These are phyloP conservation scores for Cladosporium sp. DNA, from an alignment of 2,329 filamentous ascomycete genomes.

Conservation along the genomic window DNA sequence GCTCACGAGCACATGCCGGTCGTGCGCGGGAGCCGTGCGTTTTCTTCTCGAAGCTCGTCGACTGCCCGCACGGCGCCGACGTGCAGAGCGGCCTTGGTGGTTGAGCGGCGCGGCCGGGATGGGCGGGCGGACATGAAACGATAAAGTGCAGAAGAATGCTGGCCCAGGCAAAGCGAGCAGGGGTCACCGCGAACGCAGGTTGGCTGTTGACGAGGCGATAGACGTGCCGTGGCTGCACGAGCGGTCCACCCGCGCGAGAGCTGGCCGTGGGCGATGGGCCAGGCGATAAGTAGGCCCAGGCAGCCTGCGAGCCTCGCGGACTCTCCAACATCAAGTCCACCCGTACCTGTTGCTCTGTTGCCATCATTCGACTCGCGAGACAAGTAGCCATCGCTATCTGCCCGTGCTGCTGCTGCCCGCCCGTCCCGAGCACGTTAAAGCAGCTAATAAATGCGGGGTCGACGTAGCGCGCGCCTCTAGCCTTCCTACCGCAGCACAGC, in stretches of 20 bases:
- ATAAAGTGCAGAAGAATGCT: constrained; percentile 2
- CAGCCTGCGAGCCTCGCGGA: background rate
- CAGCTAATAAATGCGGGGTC: too few species aligned
- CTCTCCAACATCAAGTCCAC: too few species aligned
- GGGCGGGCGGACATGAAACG: constrained; percentile 1
- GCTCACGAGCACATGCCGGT: too few species aligned
- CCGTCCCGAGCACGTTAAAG: too few species aligned
- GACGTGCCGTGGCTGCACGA: too few species aligned
- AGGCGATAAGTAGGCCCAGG: background rate
- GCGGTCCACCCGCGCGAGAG: too few species aligned
- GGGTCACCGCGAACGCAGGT: background rate
- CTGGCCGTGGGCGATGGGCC: background rate
- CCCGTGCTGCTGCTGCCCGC: background rate
- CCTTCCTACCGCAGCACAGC: background rate
- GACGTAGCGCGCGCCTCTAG: background rate
- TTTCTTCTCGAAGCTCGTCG: too few species aligned
- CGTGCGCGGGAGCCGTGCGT: too few species aligned
- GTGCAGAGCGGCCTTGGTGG: too few species aligned
- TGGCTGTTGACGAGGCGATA: constrained; percentile 5
- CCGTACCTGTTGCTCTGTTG: too few species aligned
- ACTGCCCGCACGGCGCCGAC: too few species aligned
- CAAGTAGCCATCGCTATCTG: background rate
- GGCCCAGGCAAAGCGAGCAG: background rate
- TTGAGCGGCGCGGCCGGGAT: background rate
- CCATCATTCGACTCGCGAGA: background rate